Percentiles rank a stretch among this genome's conserved stretches.
Evolutionary conservation across 2,329 filamentous ascomycete genomes (phyloP).

Genomic region (Ploettnerulaceae sp.): DNA sequence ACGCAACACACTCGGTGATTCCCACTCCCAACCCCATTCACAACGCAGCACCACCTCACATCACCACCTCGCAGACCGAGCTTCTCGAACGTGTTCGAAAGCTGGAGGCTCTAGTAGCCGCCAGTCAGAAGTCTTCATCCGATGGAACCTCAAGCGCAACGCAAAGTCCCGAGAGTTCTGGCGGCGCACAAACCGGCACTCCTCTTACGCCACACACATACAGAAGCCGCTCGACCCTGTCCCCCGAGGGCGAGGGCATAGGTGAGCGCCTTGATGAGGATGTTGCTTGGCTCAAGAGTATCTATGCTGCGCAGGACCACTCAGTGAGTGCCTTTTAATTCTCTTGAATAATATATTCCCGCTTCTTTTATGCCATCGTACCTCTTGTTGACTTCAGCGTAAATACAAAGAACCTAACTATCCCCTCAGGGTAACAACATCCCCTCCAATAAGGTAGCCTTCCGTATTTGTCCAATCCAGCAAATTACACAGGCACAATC

Average conservation of each 20-base stretch:
- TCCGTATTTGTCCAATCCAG: conserved; percentile 15
- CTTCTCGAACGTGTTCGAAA: conserved; percentile 15
- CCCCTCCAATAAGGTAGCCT: conserved; percentile 5
- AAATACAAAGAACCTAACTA: neutral
- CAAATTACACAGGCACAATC: conserved; percentile 7
- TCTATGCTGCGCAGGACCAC: conserved; percentile 3
- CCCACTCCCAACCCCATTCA: neutral
- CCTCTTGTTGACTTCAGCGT: neutral
- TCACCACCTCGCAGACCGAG: conserved; percentile 3
- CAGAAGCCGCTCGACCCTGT: neutral
- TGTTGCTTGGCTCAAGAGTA: conserved; percentile 14
- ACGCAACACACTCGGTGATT: neutral
- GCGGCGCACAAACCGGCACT: neutral
- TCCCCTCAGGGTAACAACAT: neutral
- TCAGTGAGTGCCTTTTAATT: conserved; percentile 6
- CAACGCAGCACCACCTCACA: neutral
- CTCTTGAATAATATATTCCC: neutral
- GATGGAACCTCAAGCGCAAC: neutral
- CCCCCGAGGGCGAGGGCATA: conserved; percentile 2
- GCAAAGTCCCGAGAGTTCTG: neutral
- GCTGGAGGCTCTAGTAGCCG: conserved; percentile 11
- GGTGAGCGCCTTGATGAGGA: conserved; percentile 9
- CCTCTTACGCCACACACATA: neutral
- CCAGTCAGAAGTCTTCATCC: conserved; percentile 1
- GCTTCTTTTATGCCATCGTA: too few relatives aligned